Base-by-base conservation (phyloP, 2,329 filamentous ascomycete genomes). In the Drechslerella coelobrocha region DNA sequence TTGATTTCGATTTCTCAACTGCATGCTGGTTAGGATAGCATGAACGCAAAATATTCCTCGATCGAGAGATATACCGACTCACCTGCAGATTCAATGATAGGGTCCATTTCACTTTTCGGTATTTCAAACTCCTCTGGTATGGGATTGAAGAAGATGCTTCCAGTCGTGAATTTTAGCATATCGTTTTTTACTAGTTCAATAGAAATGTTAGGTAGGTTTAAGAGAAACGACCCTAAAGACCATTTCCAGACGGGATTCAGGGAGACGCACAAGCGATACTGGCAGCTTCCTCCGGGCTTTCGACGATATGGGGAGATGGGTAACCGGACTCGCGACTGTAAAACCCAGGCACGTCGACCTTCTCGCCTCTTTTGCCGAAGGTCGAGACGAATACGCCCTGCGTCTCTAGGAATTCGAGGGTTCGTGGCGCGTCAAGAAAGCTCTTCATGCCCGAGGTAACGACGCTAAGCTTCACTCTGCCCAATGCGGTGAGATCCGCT, bases 401-500 rank as follows among this genome's bases (percentile, higher is more conserved):
- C 0, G 87, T 89, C 76, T 89, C 87, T 2, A 89, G 81, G 75
- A 88, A 68, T 81, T 99, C 94, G 3, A 99, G 83, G 0, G 94
- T 99, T 56, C 91, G 84, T 1, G 89, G 87, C 68, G 97, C 92
- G 77, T 99, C 94, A 37, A 99, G 83, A 79, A 99, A 97, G 72
- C 93, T 94, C 81, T 99, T 99, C 81, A 91, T 95, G 12, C 94
- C 94, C 73, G 90, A 91, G 78, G 89, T 90, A 56, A 99, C 83
- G 1, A 99, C 92, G 24, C 92, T 89, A 56, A 99, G 88, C 9
- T 90, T 86, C 6, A 92, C 97, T 65, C 92, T 85, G 14, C 94
- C 92, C 54, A 99, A 85, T 82, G 97, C 94, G 2, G 91, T 97
- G 71, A 99, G 83, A 79, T 99, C 94, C 41, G 94, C 93, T 71